Conservation (phyloP, 1,139 yeast genomes). For the Debaryomycetaceae sp. region DNA sequence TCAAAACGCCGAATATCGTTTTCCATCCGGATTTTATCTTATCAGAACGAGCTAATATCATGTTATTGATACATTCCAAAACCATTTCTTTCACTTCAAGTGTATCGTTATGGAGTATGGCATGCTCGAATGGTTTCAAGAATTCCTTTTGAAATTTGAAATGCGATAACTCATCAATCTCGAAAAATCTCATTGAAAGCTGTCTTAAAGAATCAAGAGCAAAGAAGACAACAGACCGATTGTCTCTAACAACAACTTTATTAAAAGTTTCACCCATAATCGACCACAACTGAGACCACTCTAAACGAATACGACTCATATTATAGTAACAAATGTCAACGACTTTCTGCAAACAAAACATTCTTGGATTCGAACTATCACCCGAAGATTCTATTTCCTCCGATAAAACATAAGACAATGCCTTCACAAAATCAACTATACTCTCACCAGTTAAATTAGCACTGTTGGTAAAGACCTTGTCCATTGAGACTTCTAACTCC, state of each 20-base stretch:
- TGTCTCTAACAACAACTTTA: constrained; percentile 76
- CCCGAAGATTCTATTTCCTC: constrained; percentile 93
- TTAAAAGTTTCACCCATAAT: constrained; percentile 90
- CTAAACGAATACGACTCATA: constrained; percentile 93
- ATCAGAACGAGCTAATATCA: constrained; percentile 72
- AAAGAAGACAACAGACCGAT: constrained; percentile 75
- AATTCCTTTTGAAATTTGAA: constrained; percentile 96
- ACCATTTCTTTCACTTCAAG: constrained; percentile 84
- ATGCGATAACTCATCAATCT: constrained; percentile 89
- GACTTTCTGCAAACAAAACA: constrained; percentile 89
- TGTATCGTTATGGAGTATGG: constrained; percentile 64
- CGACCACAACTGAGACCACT: constrained; percentile 96
- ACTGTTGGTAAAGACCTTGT: constrained; percentile 82
- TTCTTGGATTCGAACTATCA: constrained; percentile 76
- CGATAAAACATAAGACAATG: constrained; percentile 78
- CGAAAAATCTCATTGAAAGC: constrained; percentile 85
- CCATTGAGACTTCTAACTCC: constrained; percentile 80
- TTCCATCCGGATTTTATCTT: constrained; percentile 93
- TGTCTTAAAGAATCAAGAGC: constrained; percentile 95
- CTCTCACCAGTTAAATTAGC: constrained; percentile 77
- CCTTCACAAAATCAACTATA: constrained; percentile 81
- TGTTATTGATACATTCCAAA: constrained; percentile 81
- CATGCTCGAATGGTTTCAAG: constrained; percentile 83
- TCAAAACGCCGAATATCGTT: constrained; percentile 76
- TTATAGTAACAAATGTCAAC: constrained; percentile 97